Evolutionary conservation across 169 alveolate species (phyloP).

Genomic region (Theileria annulata): DNA sequence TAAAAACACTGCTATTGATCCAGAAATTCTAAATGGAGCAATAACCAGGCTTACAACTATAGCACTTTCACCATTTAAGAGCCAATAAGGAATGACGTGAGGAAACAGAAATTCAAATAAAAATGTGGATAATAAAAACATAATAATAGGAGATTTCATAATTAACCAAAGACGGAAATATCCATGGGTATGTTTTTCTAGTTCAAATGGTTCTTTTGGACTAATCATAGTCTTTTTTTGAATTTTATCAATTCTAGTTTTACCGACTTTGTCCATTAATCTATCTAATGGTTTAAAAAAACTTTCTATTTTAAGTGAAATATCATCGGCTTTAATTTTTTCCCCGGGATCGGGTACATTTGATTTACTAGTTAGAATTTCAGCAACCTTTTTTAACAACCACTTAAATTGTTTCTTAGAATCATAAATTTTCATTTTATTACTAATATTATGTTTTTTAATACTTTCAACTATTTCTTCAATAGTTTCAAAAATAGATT

Average conservation of each 20-base stretch:
- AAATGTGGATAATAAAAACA: conserved; percentile 25
- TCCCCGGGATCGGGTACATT: too few species aligned
- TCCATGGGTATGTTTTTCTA: not conserved
- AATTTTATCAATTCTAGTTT: not conserved
- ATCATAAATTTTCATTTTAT: not conserved
- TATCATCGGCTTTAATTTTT: too few species aligned
- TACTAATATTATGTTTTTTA: too few species aligned
- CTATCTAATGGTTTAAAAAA: not conserved
- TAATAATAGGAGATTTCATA: conserved; percentile 24
- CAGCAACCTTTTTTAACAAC: not conserved
- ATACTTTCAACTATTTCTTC: not conserved
- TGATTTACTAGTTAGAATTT: too few species aligned
- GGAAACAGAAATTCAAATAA: conserved; percentile 24
- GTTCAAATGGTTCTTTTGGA: too few species aligned
- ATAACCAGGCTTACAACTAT: conserved; percentile 14
- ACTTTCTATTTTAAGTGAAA: too few species aligned
- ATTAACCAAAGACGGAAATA: not conserved
- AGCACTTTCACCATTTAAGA: conserved; percentile 18
- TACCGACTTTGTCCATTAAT: not conserved
- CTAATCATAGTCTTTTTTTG: not conserved
- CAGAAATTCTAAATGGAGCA: conserved; percentile 19
- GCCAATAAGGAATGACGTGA: conserved; percentile 34
- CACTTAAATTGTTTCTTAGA: too few species aligned
- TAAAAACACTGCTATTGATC: conserved; percentile 10
- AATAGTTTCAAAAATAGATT: not conserved